Percentiles rank a stretch among this genome's conserved stretches.
Evolutionary conservation across 108 stramenopile species (phyloP).

Genomic region (Fragilaria radians): DNA sequence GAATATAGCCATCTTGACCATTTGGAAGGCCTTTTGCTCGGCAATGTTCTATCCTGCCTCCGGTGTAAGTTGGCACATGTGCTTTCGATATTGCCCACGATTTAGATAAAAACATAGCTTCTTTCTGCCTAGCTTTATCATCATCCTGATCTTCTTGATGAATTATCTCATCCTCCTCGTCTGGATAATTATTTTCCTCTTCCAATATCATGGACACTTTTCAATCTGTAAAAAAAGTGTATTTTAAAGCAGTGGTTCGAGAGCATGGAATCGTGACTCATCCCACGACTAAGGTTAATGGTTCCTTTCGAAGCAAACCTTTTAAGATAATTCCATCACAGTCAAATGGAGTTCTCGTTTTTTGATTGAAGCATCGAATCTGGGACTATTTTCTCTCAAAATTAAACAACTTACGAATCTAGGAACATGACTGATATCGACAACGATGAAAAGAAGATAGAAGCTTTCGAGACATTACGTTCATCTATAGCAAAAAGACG

Average conservation of each 20-base stretch:
- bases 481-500: background rate
- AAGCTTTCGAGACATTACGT: background rate
- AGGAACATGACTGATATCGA: background rate
- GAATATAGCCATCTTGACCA: background rate
- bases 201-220: no score
- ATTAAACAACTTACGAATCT: no score
- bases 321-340: no score
- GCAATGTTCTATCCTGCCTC: slow-evolving; percentile 57
- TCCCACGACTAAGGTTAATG: no score
- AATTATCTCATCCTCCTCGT: slow-evolving; percentile 10
- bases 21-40: slow-evolving; percentile 15
- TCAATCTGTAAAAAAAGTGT: no score
- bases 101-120: slow-evolving; percentile 50
- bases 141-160: slow-evolving; percentile 12
- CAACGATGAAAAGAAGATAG: background rate
- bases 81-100: slow-evolving; percentile 62
- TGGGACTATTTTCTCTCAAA: no score
- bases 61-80: slow-evolving; percentile 75
- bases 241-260: no score
- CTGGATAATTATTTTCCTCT: no score
- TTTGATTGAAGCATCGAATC: no score
- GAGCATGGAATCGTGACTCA: no score
- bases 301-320: no score
- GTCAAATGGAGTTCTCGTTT: no score
- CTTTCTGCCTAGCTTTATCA: slow-evolving; percentile 11